Base-by-base conservation (phyloP, 2,329 filamentous ascomycete species). In the Fusarium pseudograminearum region DNA sequence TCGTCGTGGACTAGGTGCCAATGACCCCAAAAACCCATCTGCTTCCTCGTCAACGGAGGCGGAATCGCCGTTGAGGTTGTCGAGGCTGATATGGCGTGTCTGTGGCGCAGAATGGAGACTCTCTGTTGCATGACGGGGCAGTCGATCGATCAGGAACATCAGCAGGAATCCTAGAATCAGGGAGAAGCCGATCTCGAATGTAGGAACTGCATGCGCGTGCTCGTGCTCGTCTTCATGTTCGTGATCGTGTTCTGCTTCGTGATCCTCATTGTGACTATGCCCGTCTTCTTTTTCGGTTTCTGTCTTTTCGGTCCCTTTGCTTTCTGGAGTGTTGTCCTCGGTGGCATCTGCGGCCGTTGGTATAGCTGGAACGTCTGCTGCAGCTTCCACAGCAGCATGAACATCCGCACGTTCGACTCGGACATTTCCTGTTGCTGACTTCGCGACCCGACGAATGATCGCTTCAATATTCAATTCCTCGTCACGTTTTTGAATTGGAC, bases 121-220 rank as follows among this genome's bases (percentile, higher is more conserved):
- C 22, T 92, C 86, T 2, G 87, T 86, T 8, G 90, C 89, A 77
- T 94, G 91, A 41, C 89, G 89, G 10, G 94, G 93, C 11, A 97
- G 81, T 53, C 93, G 90, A 80, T 99, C 95, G 76, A 99, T 91
- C 24, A 99, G 87, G 77, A 97, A 98, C 96, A 99, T 99, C 70
- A 98, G 86, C 60, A 97, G 89, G 80, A 98, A 99, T 15, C 96
- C 96, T 18, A 93, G 83, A 57, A 97, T 89, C 53, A 99, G 84
- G 3, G 94, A 93, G 56, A 98, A 85, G 7, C 96, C 96, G 61
- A 99, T 92, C 80, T 93, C 96, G 70, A 90, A 89, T 0, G 87
- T 84, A 78, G 94, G 87, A 83, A 88, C 79, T 45, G 63, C 45
- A 46, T 78, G 74, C 12, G 61, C 69, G 11, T 76, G 71, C 24